Conservation (phyloP, 2,329 filamentous ascomycete species). For the Alternaria alternata region DNA sequence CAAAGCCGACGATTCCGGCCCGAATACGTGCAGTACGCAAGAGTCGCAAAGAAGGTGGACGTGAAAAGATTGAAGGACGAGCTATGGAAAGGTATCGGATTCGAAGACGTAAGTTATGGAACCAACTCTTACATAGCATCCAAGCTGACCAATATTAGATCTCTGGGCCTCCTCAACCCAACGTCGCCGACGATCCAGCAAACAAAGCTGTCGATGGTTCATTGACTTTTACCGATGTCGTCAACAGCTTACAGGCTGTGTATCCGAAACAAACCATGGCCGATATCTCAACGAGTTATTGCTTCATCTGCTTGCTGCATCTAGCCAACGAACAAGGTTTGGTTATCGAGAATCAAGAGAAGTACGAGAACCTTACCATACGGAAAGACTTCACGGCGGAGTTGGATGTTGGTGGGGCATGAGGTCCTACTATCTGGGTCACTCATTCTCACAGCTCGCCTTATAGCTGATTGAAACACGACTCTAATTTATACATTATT, state of each 20-base stretch:
- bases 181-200: constrained; percentile 36
- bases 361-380: constrained; percentile 59
- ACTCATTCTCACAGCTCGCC: no score
- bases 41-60: constrained; percentile 73
- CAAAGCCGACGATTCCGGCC: constrained; percentile 67
- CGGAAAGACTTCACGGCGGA: constrained; percentile 57
- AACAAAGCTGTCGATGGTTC: constrained; percentile 58
- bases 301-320: constrained; percentile 93
- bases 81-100: constrained; percentile 70
- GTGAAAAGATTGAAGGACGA: constrained; percentile 70
- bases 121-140: no score
- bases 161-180: constrained; percentile 24
- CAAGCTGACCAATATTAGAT: constrained; percentile 29
- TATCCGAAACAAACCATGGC: constrained; percentile 87
- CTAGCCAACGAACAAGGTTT: constrained; percentile 93
- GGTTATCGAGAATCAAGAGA: constrained; percentile 71
- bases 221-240: constrained; percentile 88
- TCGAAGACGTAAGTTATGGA: constrained; percentile 48
- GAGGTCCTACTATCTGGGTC: not conserved
- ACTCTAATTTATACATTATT: no score
- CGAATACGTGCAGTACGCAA: constrained; percentile 71
- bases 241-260: constrained; percentile 85
- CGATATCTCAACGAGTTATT: constrained; percentile 91
- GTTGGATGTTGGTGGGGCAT: constrained; percentile 38
- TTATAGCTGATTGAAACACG: no score